Evolutionary conservation across 2,329 filamentous ascomycete genomes (phyloP), one percentile per base, ranked within the genome.

Genomic region (Fusarium sacchari): DNA sequence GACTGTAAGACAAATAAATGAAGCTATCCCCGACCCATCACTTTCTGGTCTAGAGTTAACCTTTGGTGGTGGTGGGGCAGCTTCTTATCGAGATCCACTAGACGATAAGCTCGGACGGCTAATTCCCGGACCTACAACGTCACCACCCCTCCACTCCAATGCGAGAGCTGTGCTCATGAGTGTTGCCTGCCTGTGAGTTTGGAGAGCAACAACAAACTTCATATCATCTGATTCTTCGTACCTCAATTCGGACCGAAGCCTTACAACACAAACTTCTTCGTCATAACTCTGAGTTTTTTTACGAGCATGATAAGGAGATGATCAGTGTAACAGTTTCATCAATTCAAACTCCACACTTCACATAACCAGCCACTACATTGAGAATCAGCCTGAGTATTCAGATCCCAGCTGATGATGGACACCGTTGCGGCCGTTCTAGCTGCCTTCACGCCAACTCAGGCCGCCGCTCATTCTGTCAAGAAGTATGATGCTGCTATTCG

Each of bases 401-500:
- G 56, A 34, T 24, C 46, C n/a, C 17, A 44, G 49, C 61, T 64
- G 64, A 79, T 55, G 53, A 83, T 83, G 82, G 80, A 83, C 40
- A 52, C 74, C 24, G 62, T 77, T 42, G 70, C 63, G 44, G 61
- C 55, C 36, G 64, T 81, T 49, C 82, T 89, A 61, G 76, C 83
- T 71, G 79, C 80, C 50, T 88, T 88, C 69, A 82, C 84, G 64
- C 80, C 82, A 17, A 74, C 76, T 59, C 61, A 67, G 34, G 75
- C 71, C 42, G 59, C 64, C 5, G 72, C 79, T 58, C 75, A 83
- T 37, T 63, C 65, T 18, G 39, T 62, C 61, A 82, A 80, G 28
- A 65, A 76, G 55, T 87, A 86, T 74, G 83, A 89, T 72, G 72
- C 72, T 24, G 79, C 80, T 15, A 81, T 83, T 57, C 81, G 77